phyloP scores from a whole-genome alignment of 139 green algal genomes.

The Coelastrella sp. region DNA sequence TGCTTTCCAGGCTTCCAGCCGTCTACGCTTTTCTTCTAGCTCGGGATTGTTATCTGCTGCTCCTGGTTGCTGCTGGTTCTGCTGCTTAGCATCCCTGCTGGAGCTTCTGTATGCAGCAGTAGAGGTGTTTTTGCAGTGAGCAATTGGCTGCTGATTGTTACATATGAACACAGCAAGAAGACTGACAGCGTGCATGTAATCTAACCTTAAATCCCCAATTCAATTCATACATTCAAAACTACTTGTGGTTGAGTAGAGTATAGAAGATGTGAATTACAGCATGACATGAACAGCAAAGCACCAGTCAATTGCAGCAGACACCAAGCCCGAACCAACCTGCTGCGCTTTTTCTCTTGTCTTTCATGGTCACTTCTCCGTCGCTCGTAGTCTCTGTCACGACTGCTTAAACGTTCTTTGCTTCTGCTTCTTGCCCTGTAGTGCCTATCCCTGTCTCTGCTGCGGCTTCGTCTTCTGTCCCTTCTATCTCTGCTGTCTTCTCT shows the following conservation, averaged over 20 bases:
- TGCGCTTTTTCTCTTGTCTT: slow-evolving; percentile 29
- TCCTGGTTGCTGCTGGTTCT: not conserved
- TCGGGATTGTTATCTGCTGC: not conserved
- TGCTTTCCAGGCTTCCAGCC: slow-evolving; percentile 58
- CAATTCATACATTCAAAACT: no score
- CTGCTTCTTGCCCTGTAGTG: not conserved
- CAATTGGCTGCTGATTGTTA: not conserved
- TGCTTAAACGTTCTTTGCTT: slow-evolving; percentile 13
- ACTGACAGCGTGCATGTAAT: no score
- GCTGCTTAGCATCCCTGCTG: not conserved
- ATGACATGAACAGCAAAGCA: no score
- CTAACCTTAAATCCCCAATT: no score
- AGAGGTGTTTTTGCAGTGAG: no score
- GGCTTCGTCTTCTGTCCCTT: slow-evolving; percentile 16
- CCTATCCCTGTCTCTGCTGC: slow-evolving; percentile 34
- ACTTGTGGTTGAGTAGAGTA: no score
- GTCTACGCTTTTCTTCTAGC: slow-evolving; percentile 38
- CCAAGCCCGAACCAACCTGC: not conserved
- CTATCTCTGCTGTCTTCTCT: slow-evolving; percentile 9
- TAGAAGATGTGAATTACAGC: no score
- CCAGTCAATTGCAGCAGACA: no score
- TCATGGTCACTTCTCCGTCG: slow-evolving; percentile 42
- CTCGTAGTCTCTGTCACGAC: slow-evolving; percentile 16
- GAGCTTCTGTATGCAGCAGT: not conserved
- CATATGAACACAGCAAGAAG: not conserved